Conservation (phyloP, 2,329 filamentous ascomycete genomes). For the Calonectria ilicicola region DNA sequence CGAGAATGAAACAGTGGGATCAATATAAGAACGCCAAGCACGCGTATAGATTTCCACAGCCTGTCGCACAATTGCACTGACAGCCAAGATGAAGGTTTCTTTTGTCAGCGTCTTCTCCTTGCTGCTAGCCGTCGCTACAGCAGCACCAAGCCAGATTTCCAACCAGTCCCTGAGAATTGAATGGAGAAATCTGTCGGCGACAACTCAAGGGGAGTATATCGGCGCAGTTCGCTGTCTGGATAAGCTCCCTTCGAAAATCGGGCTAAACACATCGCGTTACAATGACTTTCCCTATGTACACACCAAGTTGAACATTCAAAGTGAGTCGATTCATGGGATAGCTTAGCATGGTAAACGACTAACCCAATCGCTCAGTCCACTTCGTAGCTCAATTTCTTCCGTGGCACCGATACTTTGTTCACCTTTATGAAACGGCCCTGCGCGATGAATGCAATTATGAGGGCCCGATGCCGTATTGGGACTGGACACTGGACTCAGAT, state of each 20-base stretch:
- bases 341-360: neutral
- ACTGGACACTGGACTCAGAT: neutral
- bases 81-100: neutral
- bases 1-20: neutral
- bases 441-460: neutral
- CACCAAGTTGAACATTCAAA: neutral
- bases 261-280: conserved; percentile 1
- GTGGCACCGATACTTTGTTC: neutral
- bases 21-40: neutral
- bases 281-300: neutral
- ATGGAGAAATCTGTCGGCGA: neutral
- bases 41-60: neutral
- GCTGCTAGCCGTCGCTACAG: neutral
- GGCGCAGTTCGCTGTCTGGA: neutral
- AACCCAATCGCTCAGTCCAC: neutral
- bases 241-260: neutral
- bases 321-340: neutral
- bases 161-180: neutral
- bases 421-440: neutral
- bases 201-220: neutral
- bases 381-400: neutral
- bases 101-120: neutral
- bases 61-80: neutral
- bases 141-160: neutral
- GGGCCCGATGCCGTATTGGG: neutral